A percentile compares a stretch with the other conserved stretches of the same genome.
phyloP scores from a whole-genome alignment of 208 protist genomes.

The Leishmania major region DNA sequence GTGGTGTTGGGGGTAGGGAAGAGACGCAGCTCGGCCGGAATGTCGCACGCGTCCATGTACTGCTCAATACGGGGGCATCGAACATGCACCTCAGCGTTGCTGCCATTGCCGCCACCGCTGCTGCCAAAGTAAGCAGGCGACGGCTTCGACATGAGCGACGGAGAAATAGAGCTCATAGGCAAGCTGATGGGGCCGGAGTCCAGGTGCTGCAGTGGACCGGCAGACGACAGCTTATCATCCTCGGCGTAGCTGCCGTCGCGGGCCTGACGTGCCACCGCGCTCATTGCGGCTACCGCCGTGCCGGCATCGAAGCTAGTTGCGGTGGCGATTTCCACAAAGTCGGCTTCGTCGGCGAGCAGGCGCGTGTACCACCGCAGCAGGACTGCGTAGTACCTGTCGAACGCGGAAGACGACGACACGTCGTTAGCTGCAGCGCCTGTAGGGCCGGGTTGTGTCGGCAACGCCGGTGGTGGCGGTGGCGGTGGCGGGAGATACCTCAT shows the following conservation, averaged over 20 bases:
- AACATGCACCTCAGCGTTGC: slow-evolving; percentile 24
- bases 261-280: not conserved
- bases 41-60: slow-evolving; percentile 24
- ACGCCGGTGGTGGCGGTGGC: slow-evolving; percentile 17
- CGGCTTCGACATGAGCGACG: too few relatives aligned
- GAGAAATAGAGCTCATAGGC: not conserved
- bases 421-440: not conserved
- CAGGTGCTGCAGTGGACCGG: not conserved
- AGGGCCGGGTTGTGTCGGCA: not conserved
- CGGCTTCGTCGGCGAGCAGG: slow-evolving; percentile 39
- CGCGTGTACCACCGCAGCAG: slow-evolving; percentile 62
- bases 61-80: slow-evolving; percentile 39
- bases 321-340: slow-evolving; percentile 30
- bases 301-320: not conserved
- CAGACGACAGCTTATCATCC: not conserved
- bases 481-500: slow-evolving; percentile 35
- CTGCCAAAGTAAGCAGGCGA: not conserved
- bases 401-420: not conserved
- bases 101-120: slow-evolving; percentile 2
- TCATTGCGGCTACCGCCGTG: not conserved
- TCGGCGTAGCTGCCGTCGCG: not conserved
- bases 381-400: slow-evolving; percentile 24
- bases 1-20: not conserved
- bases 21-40: slow-evolving; percentile 1
- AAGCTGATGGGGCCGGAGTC: not conserved